These are phyloP conservation scores for Thamnidium elegans DNA, from an alignment of 192 early-diverging fungal genomes.

Conservation along the genomic window DNA sequence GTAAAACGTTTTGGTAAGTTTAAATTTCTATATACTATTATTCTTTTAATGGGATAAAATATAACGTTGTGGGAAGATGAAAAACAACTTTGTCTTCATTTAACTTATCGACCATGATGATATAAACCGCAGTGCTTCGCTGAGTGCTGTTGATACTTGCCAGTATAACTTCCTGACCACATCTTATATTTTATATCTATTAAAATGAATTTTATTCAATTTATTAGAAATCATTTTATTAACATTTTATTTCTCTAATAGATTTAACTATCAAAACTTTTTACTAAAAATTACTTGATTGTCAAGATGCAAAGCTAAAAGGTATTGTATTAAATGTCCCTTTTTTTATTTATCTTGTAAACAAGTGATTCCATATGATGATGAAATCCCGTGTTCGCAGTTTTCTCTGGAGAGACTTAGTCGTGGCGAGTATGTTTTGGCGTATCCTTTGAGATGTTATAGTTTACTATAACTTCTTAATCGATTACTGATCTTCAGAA, in stretches of 20 bases:
- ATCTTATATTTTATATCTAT: neutral
- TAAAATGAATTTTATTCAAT: constrained; percentile 5
- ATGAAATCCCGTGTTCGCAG: constrained; percentile 41
- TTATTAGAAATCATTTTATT: neutral
- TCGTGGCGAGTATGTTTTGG: constrained; percentile 17
- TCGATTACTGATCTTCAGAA: neutral
- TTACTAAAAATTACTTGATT: neutral
- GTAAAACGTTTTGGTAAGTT: too few species aligned
- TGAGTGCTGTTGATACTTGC: constrained; percentile 44
- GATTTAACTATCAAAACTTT: neutral
- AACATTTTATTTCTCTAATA: neutral
- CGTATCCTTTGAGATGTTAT: too few species aligned
- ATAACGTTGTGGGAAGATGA: constrained; percentile 19
- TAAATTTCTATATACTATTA: neutral
- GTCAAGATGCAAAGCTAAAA: neutral
- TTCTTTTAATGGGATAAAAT: neutral
- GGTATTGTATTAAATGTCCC: constrained; percentile 7
- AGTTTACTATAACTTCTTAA: too few species aligned
- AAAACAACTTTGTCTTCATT: constrained; percentile 32
- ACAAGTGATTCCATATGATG: constrained; percentile 29
- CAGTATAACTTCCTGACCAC: constrained; percentile 41
- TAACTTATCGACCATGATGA: constrained; percentile 44
- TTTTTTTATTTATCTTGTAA: neutral
- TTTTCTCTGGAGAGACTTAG: constrained; percentile 37
- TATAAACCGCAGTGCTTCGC: constrained; percentile 41